Percentiles rank a stretch among this genome's conserved stretches.
phyloP scores from a whole-genome alignment of 2,329 filamentous ascomycete species.

The Cytospora chrysosperma region DNA sequence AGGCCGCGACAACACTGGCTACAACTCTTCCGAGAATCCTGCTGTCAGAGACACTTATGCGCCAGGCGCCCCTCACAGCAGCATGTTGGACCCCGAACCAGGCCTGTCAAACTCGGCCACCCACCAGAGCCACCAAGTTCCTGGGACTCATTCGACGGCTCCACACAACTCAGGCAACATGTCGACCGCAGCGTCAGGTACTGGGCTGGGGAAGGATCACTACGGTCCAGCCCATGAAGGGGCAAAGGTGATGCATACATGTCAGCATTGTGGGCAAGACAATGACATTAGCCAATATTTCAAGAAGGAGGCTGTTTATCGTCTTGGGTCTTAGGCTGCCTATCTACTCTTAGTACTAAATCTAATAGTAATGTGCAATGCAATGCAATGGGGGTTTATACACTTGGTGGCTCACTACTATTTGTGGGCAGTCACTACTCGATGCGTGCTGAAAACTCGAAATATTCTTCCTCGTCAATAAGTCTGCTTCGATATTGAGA shows the following conservation, averaged over 20 bases:
- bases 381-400: neutral
- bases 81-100: constrained; percentile 23
- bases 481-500: no score
- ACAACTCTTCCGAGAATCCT: neutral
- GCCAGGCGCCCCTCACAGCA: constrained; percentile 15
- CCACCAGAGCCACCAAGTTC: neutral
- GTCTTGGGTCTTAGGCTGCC: constrained; percentile 18
- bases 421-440: no score
- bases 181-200: neutral
- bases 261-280: constrained; percentile 27
- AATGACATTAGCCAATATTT: constrained; percentile 30
- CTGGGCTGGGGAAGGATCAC: constrained; percentile 16
- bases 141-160: neutral
- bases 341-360: neutral
- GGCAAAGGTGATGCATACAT: constrained; percentile 27
- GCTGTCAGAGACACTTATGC: neutral
- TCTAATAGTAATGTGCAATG: neutral
- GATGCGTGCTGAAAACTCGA: no score
- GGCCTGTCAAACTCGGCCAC: neutral
- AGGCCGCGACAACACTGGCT: constrained; percentile 13
- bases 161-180: neutral
- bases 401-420: neutral
- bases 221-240: constrained; percentile 27
- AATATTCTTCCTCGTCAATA: no score
- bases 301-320: constrained; percentile 28